Base-by-base conservation (phyloP, 2,329 filamentous ascomycete species). In the Colletotrichum acutatum region DNA sequence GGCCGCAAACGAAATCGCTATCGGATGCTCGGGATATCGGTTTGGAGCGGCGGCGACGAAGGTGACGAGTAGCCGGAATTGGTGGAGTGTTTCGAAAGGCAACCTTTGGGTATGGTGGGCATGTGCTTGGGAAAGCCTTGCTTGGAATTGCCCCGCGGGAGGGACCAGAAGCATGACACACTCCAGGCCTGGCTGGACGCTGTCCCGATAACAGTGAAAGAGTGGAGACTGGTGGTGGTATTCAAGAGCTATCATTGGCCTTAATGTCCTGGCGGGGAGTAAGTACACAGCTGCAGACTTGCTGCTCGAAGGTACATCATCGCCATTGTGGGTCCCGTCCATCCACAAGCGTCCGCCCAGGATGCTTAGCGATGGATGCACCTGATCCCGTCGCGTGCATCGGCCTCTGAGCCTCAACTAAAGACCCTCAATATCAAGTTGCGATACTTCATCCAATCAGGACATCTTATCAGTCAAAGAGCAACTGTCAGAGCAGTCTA, bases 71-170 rank as follows among this genome's bases (percentile, higher is more conserved):
- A 67, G 11, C 58, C 57, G 42, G 66, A 58, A 57, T 26, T 68
- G 46, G 28, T 11, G 24, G 58, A 58, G 65, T 71, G 71, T 72
- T 72, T 72, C 71, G 71, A 70, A 70, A 42, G 28, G 32, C 37
- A 65, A 64, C 53, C 42, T 32, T 53, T 53, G 53, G 32, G 60
- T 56, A 56, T 59, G 66, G 60, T 61, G 70, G 66, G 70, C 66
- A 66, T 72, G 56, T 72, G 60, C 66, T 70, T 65, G 60, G 56
- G 70, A 65, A 69, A 70, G 70, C 60, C 66, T 72, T 69, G 34
- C 37, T 59, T 42, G 37, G 53, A 49, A 61, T 52, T 72, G 71
- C 71, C 71, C 71, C 71, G 71, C 71, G 71, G 66, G 28, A 66
- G 54, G 56, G 49, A 59, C 66, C 54, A 65, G 64, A 26, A 5